Percentiles rank a stretch among this genome's conserved stretches.
phyloP scores from a whole-genome alignment of 2,329 filamentous ascomycete genomes.

The Diaporthe citrichinensis region DNA sequence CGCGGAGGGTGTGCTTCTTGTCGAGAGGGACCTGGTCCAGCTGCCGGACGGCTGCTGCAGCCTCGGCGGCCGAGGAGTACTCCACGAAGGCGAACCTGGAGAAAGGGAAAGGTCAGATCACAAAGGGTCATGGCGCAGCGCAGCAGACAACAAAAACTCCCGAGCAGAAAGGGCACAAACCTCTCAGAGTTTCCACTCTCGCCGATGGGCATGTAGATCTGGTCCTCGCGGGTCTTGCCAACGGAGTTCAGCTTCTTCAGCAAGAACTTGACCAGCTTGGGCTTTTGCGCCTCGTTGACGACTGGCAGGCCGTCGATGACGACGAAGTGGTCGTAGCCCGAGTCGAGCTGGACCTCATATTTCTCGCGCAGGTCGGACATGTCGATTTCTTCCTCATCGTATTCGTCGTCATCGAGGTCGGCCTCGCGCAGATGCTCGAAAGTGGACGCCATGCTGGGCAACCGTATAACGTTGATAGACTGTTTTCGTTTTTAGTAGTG shows the following conservation, averaged over 20 bases:
- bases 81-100: conserved; percentile 95
- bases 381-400: conserved; percentile 94
- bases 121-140: background rate
- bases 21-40: conserved; percentile 91
- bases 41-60: conserved; percentile 88
- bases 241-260: conserved; percentile 91
- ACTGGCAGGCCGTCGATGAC: conserved; percentile 94
- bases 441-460: conserved; percentile 83
- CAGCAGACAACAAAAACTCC: background rate
- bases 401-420: conserved; percentile 87
- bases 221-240: conserved; percentile 87
- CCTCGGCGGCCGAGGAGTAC: conserved; percentile 91
- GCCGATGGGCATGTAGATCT: conserved; percentile 93
- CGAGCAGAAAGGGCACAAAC: conserved; percentile 65
- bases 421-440: conserved; percentile 95
- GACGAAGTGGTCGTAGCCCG: conserved; percentile 96
- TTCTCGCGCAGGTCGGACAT: conserved; percentile 94
- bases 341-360: conserved; percentile 95
- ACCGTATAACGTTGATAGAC: conserved; percentile 28
- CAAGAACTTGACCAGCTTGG: conserved; percentile 96
- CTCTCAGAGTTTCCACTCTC: conserved; percentile 88
- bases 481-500: conserved; percentile 32
- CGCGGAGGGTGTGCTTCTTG: conserved; percentile 94
- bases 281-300: conserved; percentile 90
- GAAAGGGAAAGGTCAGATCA: conserved; percentile 24